Percentiles rank a stretch among this genome's conserved stretches.
These are phyloP conservation scores for Rhazya stricta DNA, from an alignment of 257 asterid species.

Conservation along the genomic window DNA sequence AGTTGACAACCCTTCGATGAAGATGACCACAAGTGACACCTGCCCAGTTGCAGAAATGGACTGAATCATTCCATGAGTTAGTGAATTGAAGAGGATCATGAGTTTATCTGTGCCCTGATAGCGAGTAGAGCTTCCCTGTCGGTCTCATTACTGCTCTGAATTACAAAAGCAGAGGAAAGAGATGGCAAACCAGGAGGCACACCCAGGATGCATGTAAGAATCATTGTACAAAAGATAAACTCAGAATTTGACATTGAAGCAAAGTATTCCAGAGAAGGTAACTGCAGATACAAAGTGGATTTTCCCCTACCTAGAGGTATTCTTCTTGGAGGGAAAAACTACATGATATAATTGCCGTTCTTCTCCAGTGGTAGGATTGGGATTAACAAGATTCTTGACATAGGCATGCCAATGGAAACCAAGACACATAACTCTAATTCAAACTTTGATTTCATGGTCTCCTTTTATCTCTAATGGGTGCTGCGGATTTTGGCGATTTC, in stretches of 20 bases:
- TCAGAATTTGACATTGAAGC: not conserved
- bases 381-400: too few relatives aligned
- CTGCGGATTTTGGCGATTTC: too few relatives aligned
- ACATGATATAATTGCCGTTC: too few relatives aligned
- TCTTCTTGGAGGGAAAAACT: too few relatives aligned
- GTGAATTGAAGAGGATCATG: slow-evolving; percentile 13
- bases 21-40: slow-evolving; percentile 17
- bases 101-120: slow-evolving; percentile 13
- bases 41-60: slow-evolving; percentile 21
- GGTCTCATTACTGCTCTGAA: slow-evolving; percentile 6
- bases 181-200: not conserved
- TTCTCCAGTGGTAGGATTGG: too few relatives aligned
- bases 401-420: too few relatives aligned
- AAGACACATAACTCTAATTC: too few relatives aligned
- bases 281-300: too few relatives aligned
- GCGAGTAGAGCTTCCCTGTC: slow-evolving; percentile 16
- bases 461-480: too few relatives aligned
- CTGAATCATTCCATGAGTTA: slow-evolving; percentile 22
- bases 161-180: slow-evolving; percentile 2
- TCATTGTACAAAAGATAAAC: not conserved
- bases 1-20: slow-evolving; percentile 10
- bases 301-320: too few relatives aligned
- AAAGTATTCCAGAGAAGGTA: too few relatives aligned
- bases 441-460: too few relatives aligned
- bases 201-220: not conserved